Evolutionary conservation across 768 basidiomycete species (phyloP).

Genomic region (Pholiota conissans): DNA sequence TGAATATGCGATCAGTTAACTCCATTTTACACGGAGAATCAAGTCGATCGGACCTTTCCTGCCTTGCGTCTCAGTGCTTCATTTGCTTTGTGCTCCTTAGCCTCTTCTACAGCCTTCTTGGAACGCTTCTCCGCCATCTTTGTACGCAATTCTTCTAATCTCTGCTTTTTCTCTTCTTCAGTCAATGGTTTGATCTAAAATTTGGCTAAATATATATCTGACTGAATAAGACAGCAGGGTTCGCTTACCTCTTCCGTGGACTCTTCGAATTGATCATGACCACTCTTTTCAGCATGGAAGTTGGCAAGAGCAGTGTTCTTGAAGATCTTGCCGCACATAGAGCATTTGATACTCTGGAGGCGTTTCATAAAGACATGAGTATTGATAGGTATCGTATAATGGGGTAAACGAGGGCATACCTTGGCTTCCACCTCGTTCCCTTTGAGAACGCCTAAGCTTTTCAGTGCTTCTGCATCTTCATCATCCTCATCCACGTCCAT

Average conservation of each 20-base stretch:
- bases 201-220: neutral
- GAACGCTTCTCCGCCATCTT: conserved; percentile 84
- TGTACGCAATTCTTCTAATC: conserved; percentile 72
- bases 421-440: conserved; percentile 61
- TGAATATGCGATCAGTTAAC: conserved; percentile 22
- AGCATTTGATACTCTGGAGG: conserved; percentile 77
- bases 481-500: conserved; percentile 70
- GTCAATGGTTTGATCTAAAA: conserved; percentile 84
- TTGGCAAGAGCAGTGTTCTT: conserved; percentile 84
- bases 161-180: conserved; percentile 88
- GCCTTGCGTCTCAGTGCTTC: conserved; percentile 84
- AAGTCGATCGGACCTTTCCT: conserved; percentile 61
- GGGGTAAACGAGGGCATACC: conserved; percentile 30
- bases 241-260: conserved; percentile 83
- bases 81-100: conserved; percentile 69
- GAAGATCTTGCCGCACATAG: conserved; percentile 85
- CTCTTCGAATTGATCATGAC: conserved; percentile 95
- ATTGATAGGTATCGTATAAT: neutral
- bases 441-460: conserved; percentile 43
- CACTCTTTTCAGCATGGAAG: conserved; percentile 93
- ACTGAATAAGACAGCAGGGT: neutral
- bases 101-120: conserved; percentile 69
- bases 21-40: too few relatives aligned
- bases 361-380: neutral
- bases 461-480: conserved; percentile 68